Evolutionary conservation across 1,139 yeast genomes (phyloP).

Genomic region (Hyphopichia buzzinii): DNA sequence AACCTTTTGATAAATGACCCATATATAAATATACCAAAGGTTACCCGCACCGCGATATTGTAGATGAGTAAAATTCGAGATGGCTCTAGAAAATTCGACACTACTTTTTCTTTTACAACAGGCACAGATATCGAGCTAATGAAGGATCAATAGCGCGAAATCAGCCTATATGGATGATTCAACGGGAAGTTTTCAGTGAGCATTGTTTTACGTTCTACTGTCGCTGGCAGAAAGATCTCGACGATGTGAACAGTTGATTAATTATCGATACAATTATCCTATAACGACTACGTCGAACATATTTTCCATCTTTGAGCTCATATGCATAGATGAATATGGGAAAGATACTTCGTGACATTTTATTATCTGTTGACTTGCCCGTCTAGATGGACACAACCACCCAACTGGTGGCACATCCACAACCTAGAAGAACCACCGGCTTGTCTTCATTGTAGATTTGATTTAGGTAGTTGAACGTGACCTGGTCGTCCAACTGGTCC

Average conservation of each 20-base stretch:
- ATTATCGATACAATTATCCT: constrained; percentile 63
- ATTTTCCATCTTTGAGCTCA: constrained; percentile 70
- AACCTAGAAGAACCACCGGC: constrained; percentile 30
- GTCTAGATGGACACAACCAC: constrained; percentile 15
- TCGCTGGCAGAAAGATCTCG: too few species aligned
- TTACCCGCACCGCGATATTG: too few species aligned
- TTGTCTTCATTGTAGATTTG: constrained; percentile 25
- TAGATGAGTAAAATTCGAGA: too few species aligned
- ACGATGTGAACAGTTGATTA: constrained; percentile 9
- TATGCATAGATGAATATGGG: constrained; percentile 67
- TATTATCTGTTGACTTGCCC: not conserved
- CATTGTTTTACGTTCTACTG: not conserved
- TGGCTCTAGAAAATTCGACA: constrained; percentile 2
- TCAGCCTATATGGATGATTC: not conserved
- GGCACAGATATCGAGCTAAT: too few species aligned
- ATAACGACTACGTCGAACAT: constrained; percentile 68
- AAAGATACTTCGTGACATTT: constrained; percentile 75
- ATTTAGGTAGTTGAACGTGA: constrained; percentile 40
- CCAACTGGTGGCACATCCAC: constrained; percentile 50
- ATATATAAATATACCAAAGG: too few species aligned
- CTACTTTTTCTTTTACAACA: too few species aligned
- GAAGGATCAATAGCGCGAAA: not conserved
- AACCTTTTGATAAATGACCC: too few species aligned
- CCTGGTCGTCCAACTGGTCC: constrained; percentile 19
- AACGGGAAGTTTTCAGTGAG: not conserved